These are phyloP conservation scores for Coemansia sp. DNA, from an alignment of 192 early-diverging fungal genomes.

Conservation along the genomic window DNA sequence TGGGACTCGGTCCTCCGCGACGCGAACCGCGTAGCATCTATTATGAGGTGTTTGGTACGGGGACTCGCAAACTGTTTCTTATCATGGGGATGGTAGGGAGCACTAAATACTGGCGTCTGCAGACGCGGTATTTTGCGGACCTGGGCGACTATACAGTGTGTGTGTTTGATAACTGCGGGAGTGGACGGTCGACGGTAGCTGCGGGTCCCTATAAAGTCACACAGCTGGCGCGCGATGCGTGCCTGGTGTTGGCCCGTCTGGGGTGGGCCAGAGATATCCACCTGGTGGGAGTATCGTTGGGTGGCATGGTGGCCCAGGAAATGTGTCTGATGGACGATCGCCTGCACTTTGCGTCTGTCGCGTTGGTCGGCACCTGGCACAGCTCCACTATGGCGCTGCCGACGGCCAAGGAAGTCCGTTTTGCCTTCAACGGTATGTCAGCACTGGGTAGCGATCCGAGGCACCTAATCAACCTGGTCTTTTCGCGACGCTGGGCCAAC, in stretches of 20 bases:
- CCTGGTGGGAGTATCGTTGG: slow-evolving; percentile 80
- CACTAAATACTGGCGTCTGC: slow-evolving; percentile 50
- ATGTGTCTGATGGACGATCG: slow-evolving; percentile 45
- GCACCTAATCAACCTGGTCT: slow-evolving; percentile 42
- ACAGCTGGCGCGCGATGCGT: slow-evolving; percentile 76
- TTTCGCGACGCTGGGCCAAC: slow-evolving; percentile 34
- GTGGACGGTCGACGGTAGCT: slow-evolving; percentile 53
- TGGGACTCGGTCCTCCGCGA: slow-evolving; percentile 10
- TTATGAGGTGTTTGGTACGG: slow-evolving; percentile 75
- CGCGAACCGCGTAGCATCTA: slow-evolving; percentile 53
- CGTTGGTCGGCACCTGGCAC: slow-evolving; percentile 48
- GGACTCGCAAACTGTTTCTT: slow-evolving; percentile 65
- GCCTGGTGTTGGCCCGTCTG: slow-evolving; percentile 65
- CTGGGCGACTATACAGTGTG: slow-evolving; percentile 67
- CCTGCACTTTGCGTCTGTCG: slow-evolving; percentile 24
- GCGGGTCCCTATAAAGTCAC: slow-evolving; percentile 55
- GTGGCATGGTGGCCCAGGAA: slow-evolving; percentile 84
- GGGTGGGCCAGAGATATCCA: slow-evolving; percentile 71
- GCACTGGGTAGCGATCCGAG: slow-evolving; percentile 31
- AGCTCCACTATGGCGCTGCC: slow-evolving; percentile 39
- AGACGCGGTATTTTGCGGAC: slow-evolving; percentile 64
- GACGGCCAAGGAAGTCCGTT: slow-evolving; percentile 39
- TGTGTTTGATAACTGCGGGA: slow-evolving; percentile 84
- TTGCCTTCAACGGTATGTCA: slow-evolving; percentile 44
- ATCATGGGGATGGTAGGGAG: slow-evolving; percentile 64